These are phyloP conservation scores for Penicillium canescens DNA, from an alignment of 495 filamentous ascomycete genomes.

Conservation along the genomic window DNA sequence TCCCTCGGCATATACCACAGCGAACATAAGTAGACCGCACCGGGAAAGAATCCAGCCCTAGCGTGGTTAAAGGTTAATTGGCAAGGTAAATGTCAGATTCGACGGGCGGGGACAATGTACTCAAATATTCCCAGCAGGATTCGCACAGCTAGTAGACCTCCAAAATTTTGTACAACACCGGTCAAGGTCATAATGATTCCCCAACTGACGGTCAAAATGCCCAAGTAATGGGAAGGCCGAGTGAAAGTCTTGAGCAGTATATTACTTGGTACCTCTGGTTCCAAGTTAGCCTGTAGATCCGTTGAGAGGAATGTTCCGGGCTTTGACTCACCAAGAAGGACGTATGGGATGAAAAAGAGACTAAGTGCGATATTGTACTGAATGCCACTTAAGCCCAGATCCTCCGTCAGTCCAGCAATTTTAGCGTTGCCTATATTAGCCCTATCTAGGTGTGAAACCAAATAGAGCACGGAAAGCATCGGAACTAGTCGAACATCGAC, in stretches of 20 bases:
- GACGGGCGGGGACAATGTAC: conserved; percentile 3
- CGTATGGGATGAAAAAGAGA: conserved; percentile 72
- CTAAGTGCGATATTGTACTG: conserved; percentile 64
- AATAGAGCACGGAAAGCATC: conserved; percentile 42
- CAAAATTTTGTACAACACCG: conserved; percentile 53
- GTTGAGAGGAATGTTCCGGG: conserved; percentile 19
- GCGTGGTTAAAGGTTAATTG: neutral
- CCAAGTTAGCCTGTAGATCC: conserved; percentile 21
- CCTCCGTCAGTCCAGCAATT: conserved; percentile 64
- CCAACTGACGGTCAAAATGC: conserved; percentile 58
- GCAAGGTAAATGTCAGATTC: too few relatives aligned
- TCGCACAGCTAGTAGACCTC: conserved; percentile 57
- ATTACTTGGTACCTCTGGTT: conserved; percentile 56
- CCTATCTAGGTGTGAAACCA: conserved; percentile 53
- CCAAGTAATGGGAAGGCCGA: conserved; percentile 36
- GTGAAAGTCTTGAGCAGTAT: conserved; percentile 50
- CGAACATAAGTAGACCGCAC: conserved; percentile 69
- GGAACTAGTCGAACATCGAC: conserved; percentile 31
- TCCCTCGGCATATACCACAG: conserved; percentile 62
- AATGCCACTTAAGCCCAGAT: conserved; percentile 56
- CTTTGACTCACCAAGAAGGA: conserved; percentile 56
- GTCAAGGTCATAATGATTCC: conserved; percentile 51
- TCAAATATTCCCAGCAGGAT: conserved; percentile 68
- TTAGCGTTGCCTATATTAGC: conserved; percentile 76
- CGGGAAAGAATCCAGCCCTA: conserved; percentile 62